phyloP scores from a whole-genome alignment of 2,329 filamentous ascomycete species.

The Zasmidium citrigriseum region DNA sequence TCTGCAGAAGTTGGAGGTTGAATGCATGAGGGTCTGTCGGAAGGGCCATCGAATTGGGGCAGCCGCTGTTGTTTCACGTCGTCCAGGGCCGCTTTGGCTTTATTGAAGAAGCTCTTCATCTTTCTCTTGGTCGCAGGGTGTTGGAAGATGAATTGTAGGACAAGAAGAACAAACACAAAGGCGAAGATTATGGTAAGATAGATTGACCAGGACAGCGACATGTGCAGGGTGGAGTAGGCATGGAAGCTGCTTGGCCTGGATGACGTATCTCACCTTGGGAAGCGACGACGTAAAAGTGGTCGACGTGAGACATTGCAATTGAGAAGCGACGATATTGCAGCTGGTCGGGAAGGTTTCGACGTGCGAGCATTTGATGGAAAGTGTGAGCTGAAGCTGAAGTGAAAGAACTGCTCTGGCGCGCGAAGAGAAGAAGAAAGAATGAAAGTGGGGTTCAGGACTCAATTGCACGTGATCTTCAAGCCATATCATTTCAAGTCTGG shows the following conservation, averaged over 20 bases:
- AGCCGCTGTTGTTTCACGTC: constrained; percentile 20
- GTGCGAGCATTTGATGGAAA: too few relatives aligned
- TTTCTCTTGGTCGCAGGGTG: constrained; percentile 6
- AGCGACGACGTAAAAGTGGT: neutral
- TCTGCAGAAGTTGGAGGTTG: constrained; percentile 40
- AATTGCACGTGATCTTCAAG: neutral
- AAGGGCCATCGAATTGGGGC: constrained; percentile 18
- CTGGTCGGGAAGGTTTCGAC: too few relatives aligned
- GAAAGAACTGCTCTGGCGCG: neutral
- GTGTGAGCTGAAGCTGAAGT: neutral
- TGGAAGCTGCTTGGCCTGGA: constrained; percentile 3
- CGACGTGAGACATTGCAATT: neutral
- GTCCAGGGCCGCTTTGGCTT: constrained; percentile 36
- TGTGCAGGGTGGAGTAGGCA: constrained; percentile 1
- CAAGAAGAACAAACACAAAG: constrained; percentile 18
- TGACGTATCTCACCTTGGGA: neutral
- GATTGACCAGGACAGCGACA: constrained; percentile 15
- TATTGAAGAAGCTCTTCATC: constrained; percentile 43
- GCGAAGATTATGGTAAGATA: constrained; percentile 22
- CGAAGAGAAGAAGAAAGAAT: neutral
- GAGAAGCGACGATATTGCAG: neutral
- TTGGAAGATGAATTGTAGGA: constrained; percentile 15
- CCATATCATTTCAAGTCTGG: neutral
- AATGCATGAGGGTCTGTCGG: constrained; percentile 34
- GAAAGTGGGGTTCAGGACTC: neutral